A percentile compares a stretch with the other conserved stretches of the same genome.
Conservation (phyloP, 2,329 filamentous ascomycete genomes). For the Phaeosphaeriaceae sp. region DNA sequence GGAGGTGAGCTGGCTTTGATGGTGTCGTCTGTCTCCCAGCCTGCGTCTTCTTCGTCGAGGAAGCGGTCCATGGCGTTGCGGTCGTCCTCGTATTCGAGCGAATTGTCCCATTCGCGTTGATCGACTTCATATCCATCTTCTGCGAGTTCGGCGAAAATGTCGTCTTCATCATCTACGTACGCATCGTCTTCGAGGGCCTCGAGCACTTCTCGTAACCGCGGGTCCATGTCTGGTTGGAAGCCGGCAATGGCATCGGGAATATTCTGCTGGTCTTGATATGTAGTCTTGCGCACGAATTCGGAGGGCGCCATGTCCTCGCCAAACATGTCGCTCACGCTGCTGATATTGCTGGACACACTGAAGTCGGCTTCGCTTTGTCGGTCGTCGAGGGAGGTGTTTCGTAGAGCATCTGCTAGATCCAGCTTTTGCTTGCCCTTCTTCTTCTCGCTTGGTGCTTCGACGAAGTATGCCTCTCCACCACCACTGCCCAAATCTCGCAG, state of each 20-base stretch:
- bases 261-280: constrained; percentile 92
- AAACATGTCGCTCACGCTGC: constrained; percentile 62
- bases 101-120: constrained; percentile 79
- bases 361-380: constrained; percentile 51
- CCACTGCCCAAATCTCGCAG: constrained; percentile 79
- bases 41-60: constrained; percentile 71
- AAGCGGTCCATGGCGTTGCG: constrained; percentile 52
- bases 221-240: constrained; percentile 98
- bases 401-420: constrained; percentile 82
- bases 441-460: constrained; percentile 73
- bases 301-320: constrained; percentile 80
- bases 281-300: constrained; percentile 77
- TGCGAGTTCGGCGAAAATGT: constrained; percentile 79
- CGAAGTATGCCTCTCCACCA: constrained; percentile 77
- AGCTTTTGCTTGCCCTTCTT: constrained; percentile 80
- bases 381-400: constrained; percentile 55
- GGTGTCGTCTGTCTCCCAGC: constrained; percentile 95
- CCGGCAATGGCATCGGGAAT: constrained; percentile 90
- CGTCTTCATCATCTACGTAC: constrained; percentile 86
- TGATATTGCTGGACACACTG: constrained; percentile 54
- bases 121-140: constrained; percentile 76
- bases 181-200: constrained; percentile 96
- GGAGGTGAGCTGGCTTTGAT: constrained; percentile 69
- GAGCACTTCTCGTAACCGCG: constrained; percentile 84
- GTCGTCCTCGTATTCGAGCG: constrained; percentile 48